Evolutionary conservation across 1,139 yeast genomes (phyloP), one percentile per base, ranked within the genome.

Genomic region (Taphrina wiesneri): DNA sequence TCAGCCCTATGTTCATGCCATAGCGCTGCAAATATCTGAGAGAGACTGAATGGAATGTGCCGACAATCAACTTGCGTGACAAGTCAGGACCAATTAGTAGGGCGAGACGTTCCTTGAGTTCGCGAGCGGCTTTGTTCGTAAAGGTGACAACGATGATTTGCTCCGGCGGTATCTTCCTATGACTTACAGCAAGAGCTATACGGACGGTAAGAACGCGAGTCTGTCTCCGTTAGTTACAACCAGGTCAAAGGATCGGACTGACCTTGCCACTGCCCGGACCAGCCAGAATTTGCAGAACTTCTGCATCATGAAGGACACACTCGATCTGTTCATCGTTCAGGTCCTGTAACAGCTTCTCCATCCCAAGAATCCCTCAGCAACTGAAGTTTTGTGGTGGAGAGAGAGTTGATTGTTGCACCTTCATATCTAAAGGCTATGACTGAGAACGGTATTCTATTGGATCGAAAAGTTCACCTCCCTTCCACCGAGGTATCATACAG

Each of bases 31-130:
- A 76, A 34, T 88, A 80, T 56, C 85, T 77, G 67, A 82, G 82
- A 73, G 96, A 88, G 23, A 91, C 82, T 64, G 93, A 85, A 74
- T 92, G 97, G 74, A 92, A 91, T 0, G 97, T 92, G 0, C 97
- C 97, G 47, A 90, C 84, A 66, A 86, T 76, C 25, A 91, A 76
- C 59, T 76, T 75, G 30, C 78, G 77, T 1, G 80, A 73, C 1
- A 77, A 67, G 25, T 77, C 73, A 23, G 78, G 79, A 28, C 75
- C 72, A 6, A 90, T 74, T 63, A 85, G 66, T 0, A 65, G 69
- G 0, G 71, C 71, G 23, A 89, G 75, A 49, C 98, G 78, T 54
- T 83, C 86, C 17, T 79, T 78, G 88, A 92, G 87, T 75, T 92
- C 97, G 63, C 80, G 82, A 1, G 97, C 96, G 0, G 97, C 97